Evolutionary conservation across 2,329 filamentous ascomycete genomes (phyloP).

Genomic region (Ceratocystis harringtonii): DNA sequence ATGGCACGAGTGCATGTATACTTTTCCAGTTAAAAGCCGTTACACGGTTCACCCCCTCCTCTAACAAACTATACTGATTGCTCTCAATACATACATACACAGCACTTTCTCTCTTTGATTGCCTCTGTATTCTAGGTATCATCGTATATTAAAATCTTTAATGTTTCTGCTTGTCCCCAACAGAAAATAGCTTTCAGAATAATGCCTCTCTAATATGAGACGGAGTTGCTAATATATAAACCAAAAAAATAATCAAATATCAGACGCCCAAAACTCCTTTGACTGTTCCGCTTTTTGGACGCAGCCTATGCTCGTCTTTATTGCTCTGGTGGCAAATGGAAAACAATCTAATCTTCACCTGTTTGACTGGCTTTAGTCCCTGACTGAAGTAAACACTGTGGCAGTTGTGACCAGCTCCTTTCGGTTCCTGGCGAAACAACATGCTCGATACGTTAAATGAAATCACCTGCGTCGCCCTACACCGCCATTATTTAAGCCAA

Average conservation of each 20-base stretch:
- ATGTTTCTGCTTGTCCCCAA: neutral
- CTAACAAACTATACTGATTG: neutral
- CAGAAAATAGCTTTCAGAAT: neutral
- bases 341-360: conserved; percentile 20
- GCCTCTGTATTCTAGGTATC: neutral
- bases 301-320: neutral
- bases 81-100: neutral
- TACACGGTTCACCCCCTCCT: no score
- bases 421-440: neutral
- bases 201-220: conserved; percentile 18
- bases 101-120: neutral
- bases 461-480: neutral
- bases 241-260: neutral
- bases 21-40: no score
- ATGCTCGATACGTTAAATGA: neutral
- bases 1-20: no score
- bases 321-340: conserved; percentile 26
- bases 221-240: conserved; percentile 18
- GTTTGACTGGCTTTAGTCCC: conserved; percentile 25
- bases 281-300: neutral
- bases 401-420: neutral
- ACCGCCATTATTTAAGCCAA: conserved; percentile 27
- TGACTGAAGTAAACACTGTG: neutral
- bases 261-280: conserved; percentile 1
- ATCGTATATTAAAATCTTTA: neutral